Percentiles rank a stretch among this genome's conserved stretches.
These are phyloP conservation scores for Eucalyptus cloeziana DNA, from an alignment of 345 rosid species.

Conservation along the genomic window DNA sequence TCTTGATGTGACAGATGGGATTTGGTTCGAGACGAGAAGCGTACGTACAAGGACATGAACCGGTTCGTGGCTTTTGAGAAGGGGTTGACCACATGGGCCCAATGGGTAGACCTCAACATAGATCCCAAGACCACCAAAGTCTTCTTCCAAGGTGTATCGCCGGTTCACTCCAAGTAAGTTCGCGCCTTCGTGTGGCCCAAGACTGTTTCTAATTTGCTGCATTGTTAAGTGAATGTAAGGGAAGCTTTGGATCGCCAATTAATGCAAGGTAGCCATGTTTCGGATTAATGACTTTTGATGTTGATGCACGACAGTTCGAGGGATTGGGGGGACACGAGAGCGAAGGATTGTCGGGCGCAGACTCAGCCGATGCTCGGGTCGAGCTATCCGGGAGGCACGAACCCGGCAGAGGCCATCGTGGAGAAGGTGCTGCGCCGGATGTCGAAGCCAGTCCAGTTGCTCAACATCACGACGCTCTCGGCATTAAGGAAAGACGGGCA, in stretches of 20 bases:
- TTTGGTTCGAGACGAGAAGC: slow-evolving; percentile 15
- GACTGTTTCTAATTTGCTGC: neutral
- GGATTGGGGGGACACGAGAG: neutral
- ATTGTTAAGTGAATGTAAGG: slow-evolving; percentile 13
- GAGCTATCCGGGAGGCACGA: slow-evolving; percentile 7
- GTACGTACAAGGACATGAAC: slow-evolving; percentile 34
- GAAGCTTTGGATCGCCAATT: neutral
- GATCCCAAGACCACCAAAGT: slow-evolving; percentile 35
- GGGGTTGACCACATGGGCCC: slow-evolving; percentile 62
- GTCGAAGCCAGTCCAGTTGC: slow-evolving; percentile 23
- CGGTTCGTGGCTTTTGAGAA: slow-evolving; percentile 45
- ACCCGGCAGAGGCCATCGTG: slow-evolving; percentile 8
- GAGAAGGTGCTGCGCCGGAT: slow-evolving; percentile 8
- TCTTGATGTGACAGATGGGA: slow-evolving; percentile 41
- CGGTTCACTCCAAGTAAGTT: slow-evolving; percentile 29
- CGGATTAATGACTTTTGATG: neutral
- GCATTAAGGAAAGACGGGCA: slow-evolving; percentile 39
- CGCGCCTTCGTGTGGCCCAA: rapidly evolving
- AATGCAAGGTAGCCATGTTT: neutral
- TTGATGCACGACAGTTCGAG: neutral
- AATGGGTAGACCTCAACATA: slow-evolving; percentile 39
- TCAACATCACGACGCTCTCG: slow-evolving; percentile 18
- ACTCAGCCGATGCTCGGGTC: neutral
- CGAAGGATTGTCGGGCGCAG: slow-evolving; percentile 17
- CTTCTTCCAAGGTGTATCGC: slow-evolving; percentile 69